phyloP scores from a whole-genome alignment of 257 asterid species.

The Galeopsis tetrahit region DNA sequence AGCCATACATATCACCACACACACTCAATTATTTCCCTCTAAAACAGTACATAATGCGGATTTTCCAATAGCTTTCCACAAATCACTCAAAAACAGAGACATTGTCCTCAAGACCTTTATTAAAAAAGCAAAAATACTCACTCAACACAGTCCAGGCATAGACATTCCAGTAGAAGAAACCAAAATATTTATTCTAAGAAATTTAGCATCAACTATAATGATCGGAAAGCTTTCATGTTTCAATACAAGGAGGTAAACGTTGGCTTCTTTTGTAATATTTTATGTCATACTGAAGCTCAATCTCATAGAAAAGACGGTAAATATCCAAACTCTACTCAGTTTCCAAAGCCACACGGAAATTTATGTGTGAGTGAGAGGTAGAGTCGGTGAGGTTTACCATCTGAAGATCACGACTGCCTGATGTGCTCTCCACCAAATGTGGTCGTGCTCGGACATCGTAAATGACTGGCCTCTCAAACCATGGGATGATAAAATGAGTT shows the following conservation, averaged over 20 bases:
- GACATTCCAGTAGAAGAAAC: neutral
- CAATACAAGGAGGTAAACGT: neutral
- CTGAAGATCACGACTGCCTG: constrained; percentile 93
- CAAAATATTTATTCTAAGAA: neutral
- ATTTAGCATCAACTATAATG: neutral
- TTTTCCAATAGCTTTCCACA: neutral
- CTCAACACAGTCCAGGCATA: neutral
- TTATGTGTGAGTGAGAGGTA: neutral
- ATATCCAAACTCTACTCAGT: neutral
- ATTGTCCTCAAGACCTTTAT: neutral
- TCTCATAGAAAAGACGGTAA: neutral
- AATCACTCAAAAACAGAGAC: neutral
- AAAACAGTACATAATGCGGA: constrained; percentile 3
- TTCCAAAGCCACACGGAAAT: neutral
- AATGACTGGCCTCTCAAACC: constrained; percentile 83
- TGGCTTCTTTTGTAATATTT: neutral
- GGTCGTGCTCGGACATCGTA: constrained; percentile 93
- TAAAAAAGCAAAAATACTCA: neutral
- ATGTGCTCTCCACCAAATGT: constrained; percentile 77
- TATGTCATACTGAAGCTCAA: neutral
- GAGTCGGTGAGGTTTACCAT: constrained; percentile 49
- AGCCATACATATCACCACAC: neutral
- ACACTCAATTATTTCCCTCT: neutral
- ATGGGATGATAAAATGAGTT: constrained; percentile 81
- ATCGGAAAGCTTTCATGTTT: neutral